phyloP scores from a whole-genome alignment of 768 basidiomycete genomes.

The Lactarius trivialis region DNA sequence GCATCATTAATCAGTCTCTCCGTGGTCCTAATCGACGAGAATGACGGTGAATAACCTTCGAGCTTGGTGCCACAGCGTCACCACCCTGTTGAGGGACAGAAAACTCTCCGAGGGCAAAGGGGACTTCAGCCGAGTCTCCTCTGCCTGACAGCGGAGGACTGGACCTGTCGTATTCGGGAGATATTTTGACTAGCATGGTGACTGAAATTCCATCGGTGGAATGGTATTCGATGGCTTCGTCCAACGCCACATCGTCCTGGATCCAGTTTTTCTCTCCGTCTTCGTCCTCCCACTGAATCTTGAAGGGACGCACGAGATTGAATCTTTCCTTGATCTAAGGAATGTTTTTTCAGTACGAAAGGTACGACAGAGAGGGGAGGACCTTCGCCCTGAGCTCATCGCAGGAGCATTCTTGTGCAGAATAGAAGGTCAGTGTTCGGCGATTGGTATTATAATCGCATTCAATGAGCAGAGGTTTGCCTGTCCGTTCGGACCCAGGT shows the following conservation, averaged over 20 bases:
- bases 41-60: slow-evolving; percentile 44
- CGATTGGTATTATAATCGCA: slow-evolving; percentile 70
- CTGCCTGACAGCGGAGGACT: slow-evolving; percentile 81
- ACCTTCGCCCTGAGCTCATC: slow-evolving; percentile 70
- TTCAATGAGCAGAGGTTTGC: slow-evolving; percentile 76
- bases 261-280: slow-evolving; percentile 75
- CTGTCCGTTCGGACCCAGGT: slow-evolving; percentile 33
- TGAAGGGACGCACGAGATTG: slow-evolving; percentile 62
- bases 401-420: slow-evolving; percentile 73
- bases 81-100: slow-evolving; percentile 49
- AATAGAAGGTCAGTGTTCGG: slow-evolving; percentile 73
- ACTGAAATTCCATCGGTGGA: slow-evolving; percentile 63
- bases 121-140: slow-evolving; percentile 55
- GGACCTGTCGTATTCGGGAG: slow-evolving; percentile 85
- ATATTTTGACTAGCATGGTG: slow-evolving; percentile 66
- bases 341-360: slow-evolving; percentile 5
- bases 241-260: slow-evolving; percentile 64
- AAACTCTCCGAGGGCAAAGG: slow-evolving; percentile 42
- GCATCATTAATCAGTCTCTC: slow-evolving; percentile 7
- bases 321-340: slow-evolving; percentile 79
- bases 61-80: slow-evolving; percentile 70
- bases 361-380: slow-evolving; percentile 1
- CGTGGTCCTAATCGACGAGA: background rate
- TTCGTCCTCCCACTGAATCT: slow-evolving; percentile 80
- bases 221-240: slow-evolving; percentile 80